These are phyloP conservation scores for Berkeleyomyces basicola DNA, from an alignment of 2,329 filamentous ascomycete species.

Conservation along the genomic window DNA sequence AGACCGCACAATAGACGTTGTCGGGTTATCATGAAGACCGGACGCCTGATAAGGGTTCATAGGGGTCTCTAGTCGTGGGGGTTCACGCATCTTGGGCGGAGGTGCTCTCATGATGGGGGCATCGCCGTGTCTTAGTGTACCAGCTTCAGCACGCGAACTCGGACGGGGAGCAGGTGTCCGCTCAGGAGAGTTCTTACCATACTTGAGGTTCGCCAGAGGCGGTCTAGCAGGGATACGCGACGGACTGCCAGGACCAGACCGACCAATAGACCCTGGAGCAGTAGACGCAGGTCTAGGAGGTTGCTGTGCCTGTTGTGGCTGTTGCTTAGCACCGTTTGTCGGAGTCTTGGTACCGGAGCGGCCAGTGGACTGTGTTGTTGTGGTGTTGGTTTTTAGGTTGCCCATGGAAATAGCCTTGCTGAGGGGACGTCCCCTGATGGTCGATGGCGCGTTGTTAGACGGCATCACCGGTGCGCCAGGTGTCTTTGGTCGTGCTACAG, in stretches of 20 bases:
- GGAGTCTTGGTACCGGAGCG: constrained; percentile 38
- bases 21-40: constrained; percentile 21
- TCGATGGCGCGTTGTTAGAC: constrained; percentile 38
- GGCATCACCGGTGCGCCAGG: constrained; percentile 48
- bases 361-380: constrained; percentile 18
- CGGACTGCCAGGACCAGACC: constrained; percentile 30
- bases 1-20: constrained; percentile 36
- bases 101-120: constrained; percentile 46
- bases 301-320: constrained; percentile 20
- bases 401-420: constrained; percentile 18
- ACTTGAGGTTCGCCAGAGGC: constrained; percentile 50
- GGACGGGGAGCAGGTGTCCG: constrained; percentile 30
- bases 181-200: constrained; percentile 69
- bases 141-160: constrained; percentile 23
- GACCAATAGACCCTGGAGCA: constrained; percentile 4
- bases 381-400: constrained; percentile 6
- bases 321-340: constrained; percentile 21
- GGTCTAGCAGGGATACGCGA: constrained; percentile 54
- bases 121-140: constrained; percentile 34
- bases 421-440: constrained; percentile 20
- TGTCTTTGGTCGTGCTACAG: constrained; percentile 26
- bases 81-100: constrained; percentile 82
- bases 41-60: constrained; percentile 28
- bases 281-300: constrained; percentile 18
- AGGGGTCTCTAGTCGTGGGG: constrained; percentile 34